Evolutionary conservation across 2,329 filamentous ascomycete species (phyloP), one percentile per base, ranked within the genome.

Genomic region (Zelopaecilomyces penicillatus): DNA sequence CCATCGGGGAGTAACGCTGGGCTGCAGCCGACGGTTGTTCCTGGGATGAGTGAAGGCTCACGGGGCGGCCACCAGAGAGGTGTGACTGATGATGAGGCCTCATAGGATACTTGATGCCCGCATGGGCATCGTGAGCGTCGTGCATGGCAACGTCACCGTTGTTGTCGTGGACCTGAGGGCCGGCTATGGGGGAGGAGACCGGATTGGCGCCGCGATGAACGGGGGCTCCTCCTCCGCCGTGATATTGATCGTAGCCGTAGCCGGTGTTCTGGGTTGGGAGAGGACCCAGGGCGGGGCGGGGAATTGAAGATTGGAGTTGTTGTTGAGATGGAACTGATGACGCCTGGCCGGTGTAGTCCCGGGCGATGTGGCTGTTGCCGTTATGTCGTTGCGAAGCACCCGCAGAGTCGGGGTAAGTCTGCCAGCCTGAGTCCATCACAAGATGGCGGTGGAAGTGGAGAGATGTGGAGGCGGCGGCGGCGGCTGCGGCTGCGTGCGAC

Each of bases 1-100:
- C 91, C 90, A 96, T 96, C 52, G 91, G 93, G 39, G 91, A 97
- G 68, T 97, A 97, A 61, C 90, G 82, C 64, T 94, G 87, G 48
- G 89, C 87, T 46, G 88, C 87, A 41, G 87, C 76, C 37, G 88
- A 93, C 47, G 86, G 82, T 59, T 53, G 50, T 41, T 82, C 65
- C 45, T 63, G 82, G 41, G 83, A 71, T 39, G 84, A 85, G 63
- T 91, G 84, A 55, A 88, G 79, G 50, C 78, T 87, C 48, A 80
- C 55, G 36, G 69, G 53, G 53, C 66, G 66, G 52, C 68, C 62
- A 44, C 65, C 65, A 29, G 76, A 80, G 48, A 78, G 72, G 54
- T 91, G 82, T 58, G 88, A 80, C 61, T 88, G 83, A 61, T 89
- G 85, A 64, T 80, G 80, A 37, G 87, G 80, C 54, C 87, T 81